These are phyloP conservation scores for Ceratobasidium sp. DNA, from an alignment of 1,284 basidiomycete species.

Conservation along the genomic window DNA sequence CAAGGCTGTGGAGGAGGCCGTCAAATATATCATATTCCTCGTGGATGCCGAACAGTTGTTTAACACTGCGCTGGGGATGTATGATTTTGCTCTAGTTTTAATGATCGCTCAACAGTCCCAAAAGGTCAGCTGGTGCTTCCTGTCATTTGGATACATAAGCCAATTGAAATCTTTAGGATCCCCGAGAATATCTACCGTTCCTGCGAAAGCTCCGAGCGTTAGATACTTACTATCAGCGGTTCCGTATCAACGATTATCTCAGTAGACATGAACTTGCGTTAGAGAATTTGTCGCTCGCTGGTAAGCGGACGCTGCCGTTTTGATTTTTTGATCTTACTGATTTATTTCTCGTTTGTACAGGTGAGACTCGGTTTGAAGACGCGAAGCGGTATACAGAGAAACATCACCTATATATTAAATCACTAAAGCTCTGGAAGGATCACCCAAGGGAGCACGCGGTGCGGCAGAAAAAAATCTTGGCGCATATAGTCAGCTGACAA, in stretches of 20 bases:
- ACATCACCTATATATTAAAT: constrained; percentile 82
- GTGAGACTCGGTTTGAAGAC: constrained; percentile 77
- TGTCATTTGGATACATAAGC: background rate
- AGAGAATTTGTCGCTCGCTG: constrained; percentile 79
- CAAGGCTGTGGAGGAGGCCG: constrained; percentile 90
- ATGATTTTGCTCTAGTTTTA: constrained; percentile 95
- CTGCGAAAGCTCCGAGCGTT: constrained; percentile 88
- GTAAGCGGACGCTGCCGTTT: constrained; percentile 60
- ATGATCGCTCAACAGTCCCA: constrained; percentile 98
- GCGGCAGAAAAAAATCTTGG: constrained; percentile 53
- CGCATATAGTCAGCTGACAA: background rate
- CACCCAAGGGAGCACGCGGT: constrained; percentile 74
- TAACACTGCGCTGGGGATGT: constrained; percentile 97
- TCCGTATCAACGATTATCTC: constrained; percentile 96
- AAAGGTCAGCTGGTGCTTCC: constrained; percentile 70
- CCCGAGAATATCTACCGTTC: constrained; percentile 98
- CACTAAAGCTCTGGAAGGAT: constrained; percentile 79
- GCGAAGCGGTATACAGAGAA: constrained; percentile 84
- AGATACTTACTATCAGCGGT: constrained; percentile 87
- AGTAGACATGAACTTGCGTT: constrained; percentile 79
- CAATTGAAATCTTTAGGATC: constrained; percentile 73
- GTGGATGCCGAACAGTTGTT: constrained; percentile 94
- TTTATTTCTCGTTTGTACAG: constrained; percentile 11
- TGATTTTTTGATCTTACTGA: constrained; percentile 9
- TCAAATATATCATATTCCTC: constrained; percentile 99